A percentile compares a stretch with the other conserved stretches of the same genome.
Conservation (phyloP, 2,329 filamentous ascomycete genomes). For the Elsinoe perseae region DNA sequence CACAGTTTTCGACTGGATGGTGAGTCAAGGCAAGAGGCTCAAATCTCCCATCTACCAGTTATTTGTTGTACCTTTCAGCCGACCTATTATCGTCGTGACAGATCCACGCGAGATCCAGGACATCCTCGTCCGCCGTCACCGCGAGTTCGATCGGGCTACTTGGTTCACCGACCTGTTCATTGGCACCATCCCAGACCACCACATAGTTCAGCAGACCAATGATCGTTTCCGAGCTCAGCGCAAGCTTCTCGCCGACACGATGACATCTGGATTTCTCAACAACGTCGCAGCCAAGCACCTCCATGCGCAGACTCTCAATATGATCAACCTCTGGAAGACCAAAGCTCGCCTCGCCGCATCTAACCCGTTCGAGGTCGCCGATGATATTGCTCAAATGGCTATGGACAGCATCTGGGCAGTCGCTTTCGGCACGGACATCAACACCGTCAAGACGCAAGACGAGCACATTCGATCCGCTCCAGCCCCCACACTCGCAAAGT, state of each 20-base stretch:
- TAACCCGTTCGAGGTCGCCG: conserved; percentile 28
- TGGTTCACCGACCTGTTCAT: conserved; percentile 28
- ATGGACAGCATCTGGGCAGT: conserved; percentile 37
- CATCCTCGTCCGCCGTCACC: conserved; percentile 37
- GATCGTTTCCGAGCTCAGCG: conserved; percentile 26
- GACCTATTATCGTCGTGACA: conserved; percentile 39
- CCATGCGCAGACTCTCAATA: conserved; percentile 20
- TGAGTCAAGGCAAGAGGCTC: conserved; percentile 19
- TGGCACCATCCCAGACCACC: conserved; percentile 22
- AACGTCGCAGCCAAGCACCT: conserved; percentile 26
- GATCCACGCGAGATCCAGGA: conserved; percentile 40
- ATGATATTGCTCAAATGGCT: conserved; percentile 32
- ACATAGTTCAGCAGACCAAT: conserved; percentile 23
- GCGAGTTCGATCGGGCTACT: conserved; percentile 40
- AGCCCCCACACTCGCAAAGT: conserved; percentile 6
- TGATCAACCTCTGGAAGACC: conserved; percentile 29
- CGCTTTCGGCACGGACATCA: conserved; percentile 32
- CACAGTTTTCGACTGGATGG: conserved; percentile 20
- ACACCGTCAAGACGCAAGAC: conserved; percentile 22
- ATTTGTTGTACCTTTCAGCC: conserved; percentile 39
- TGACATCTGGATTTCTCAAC: conserved; percentile 26
- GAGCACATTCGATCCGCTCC: conserved; percentile 17
- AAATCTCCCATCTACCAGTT: conserved; percentile 41
- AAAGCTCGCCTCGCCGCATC: conserved; percentile 27
- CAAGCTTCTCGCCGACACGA: conserved; percentile 25